phyloP scores from a whole-genome alignment of 2,329 filamentous ascomycete genomes.

The Aspergillus sp. region DNA sequence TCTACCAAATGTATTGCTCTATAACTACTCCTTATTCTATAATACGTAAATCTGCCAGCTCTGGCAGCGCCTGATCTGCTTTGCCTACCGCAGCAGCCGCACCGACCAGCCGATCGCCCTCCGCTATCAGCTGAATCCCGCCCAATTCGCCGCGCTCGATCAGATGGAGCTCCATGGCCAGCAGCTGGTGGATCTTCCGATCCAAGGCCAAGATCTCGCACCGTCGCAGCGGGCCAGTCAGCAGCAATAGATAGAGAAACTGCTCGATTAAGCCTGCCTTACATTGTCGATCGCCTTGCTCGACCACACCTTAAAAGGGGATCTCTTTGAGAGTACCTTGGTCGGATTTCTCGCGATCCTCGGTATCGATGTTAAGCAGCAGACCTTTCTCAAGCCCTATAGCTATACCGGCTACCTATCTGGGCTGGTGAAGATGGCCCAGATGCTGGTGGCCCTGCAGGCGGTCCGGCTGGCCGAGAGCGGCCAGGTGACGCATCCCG shows the following conservation, averaged over 20 bases:
- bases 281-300: conserved; percentile 1
- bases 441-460: conserved; percentile 4
- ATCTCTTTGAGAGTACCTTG: conserved; percentile 1
- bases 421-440: no score
- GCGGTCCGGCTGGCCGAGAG: neutral
- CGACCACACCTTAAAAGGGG: neutral
- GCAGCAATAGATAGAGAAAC: neutral
- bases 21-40: no score
- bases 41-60: no score
- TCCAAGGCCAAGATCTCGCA: neutral
- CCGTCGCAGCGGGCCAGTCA: neutral
- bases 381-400: conserved; percentile 3
- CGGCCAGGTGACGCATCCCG: neutral
- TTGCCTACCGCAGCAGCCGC: neutral
- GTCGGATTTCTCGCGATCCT: neutral
- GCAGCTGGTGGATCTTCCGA: neutral
- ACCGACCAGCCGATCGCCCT: neutral
- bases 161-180: neutral
- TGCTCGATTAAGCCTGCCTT: conserved; percentile 1
- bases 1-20: no score
- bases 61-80: neutral
- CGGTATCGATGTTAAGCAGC: neutral
- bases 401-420: conserved; percentile 4
- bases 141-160: neutral
- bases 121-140: neutral